Base-by-base conservation (phyloP, 2,329 filamentous ascomycete genomes). In the Metarhizium anisopliae region DNA sequence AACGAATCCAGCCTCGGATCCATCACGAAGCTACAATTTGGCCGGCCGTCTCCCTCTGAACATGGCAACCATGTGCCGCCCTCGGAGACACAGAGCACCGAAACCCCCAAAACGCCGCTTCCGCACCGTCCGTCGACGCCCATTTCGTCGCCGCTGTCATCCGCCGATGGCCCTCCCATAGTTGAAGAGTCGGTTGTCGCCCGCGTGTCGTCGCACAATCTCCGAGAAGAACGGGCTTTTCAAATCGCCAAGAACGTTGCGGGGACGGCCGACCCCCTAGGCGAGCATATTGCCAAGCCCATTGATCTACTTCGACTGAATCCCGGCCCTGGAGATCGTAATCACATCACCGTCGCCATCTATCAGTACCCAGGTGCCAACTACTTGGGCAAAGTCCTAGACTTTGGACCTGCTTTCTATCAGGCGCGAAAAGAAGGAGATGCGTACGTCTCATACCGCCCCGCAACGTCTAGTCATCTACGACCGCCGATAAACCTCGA, bases 151-250 rank as follows among this genome's bases (percentile, higher is more conserved):
- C 69, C 69, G 43, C 62, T 70, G 35, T 57, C 67, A 57, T 61
- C 59, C 61, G 60, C 64, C 66, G 55, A 54, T 62, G 70, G 85
- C 64, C 72, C 77, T 59, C 75, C 77, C 47, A 81, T 79, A 58
- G 64, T 82, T 49, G 86, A 83, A 70, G 79, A 84, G 59, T 79
- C 81, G 7, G 85, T 96, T 6, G 77, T 96, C 32, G 93, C 91
- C 47, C 85, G 90, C 25, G 79, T 96, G 49, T 96, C 92, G 0
- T 86, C 83, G 59, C 90, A 96, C 71, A 80, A 86, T 16, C 76
- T 96, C 53, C 84, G 92, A 7, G 83, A 96, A 62, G 92, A 97
- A 74, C 80, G 92, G 59, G 87, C 93, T 56, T 96, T 88, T 66
- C 89, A 95, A 63, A 88, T 94, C 61, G 83, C 86, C 66, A 90